Base-by-base conservation (phyloP, 176 grass and related monocot species). In the Lolium rigidum region DNA sequence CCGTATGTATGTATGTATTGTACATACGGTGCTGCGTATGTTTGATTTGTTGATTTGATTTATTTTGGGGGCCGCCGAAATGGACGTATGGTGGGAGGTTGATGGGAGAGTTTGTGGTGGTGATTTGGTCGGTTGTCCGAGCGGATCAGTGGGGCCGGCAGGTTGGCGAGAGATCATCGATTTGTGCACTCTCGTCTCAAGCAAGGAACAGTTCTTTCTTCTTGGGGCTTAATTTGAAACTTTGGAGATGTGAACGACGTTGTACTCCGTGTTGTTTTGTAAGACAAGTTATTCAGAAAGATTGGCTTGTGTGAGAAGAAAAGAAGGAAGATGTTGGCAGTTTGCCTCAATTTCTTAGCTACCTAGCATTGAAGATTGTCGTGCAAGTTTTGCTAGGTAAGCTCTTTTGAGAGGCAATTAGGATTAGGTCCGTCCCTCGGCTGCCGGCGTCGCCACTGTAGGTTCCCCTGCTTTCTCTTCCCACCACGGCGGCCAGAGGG, bases 51-150 rank as follows among this genome's bases (percentile, higher is more conserved):
- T 18, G 4, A 13, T 74, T 74, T 20, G 24, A 11, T 73, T 74
- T 50, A 12, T 74, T 74, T 4, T 48, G 58, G 31, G 31, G 66
- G 37, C 55, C 67, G 59, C 25, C 20, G 62, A 81, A 67, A 69
- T 82, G 78, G 75, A 84, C 64, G 48, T 71, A 35, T 35, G 31
- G 4, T 0, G 50, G 22, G 59, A 28, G 28, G 62, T 8, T 21
- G 59, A 77, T 4, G 31, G 8, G 20, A 14, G 43, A 10, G 72
- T 25, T 24, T 78, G 81, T 63, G 80, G 28, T 84, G 4, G 43
- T 6, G n/a, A 12, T 72, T 28, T 80, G 76, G 76, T 80, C 66
- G 66, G 81, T 64, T 65, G 28, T 38, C 35, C 0, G 31, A 56
- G 5, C 38, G 10, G 70, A 39, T 16, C 18, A 65, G 51, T 55